These are phyloP conservation scores for Globisporangium emineosum DNA, from an alignment of 352 stramenopile genomes.

Conservation along the genomic window DNA sequence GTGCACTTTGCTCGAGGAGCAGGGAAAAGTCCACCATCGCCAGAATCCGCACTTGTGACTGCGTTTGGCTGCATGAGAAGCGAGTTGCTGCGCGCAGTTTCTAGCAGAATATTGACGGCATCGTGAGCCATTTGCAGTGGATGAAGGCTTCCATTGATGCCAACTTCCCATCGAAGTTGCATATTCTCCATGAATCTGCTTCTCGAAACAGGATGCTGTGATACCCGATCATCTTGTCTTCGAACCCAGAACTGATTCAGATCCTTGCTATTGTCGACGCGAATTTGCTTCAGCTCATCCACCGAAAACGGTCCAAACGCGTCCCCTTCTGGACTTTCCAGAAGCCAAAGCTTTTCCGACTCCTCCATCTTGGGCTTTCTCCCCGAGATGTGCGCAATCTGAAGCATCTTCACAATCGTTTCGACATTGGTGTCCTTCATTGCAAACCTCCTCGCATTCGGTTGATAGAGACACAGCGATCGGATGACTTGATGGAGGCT, in stretches of 20 bases:
- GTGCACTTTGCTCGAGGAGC: slow-evolving; percentile 43
- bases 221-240: slow-evolving; percentile 33
- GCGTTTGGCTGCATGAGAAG: slow-evolving; percentile 25
- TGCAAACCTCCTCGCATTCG: slow-evolving; percentile 56
- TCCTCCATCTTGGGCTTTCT: slow-evolving; percentile 21
- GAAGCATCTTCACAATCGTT: slow-evolving; percentile 55
- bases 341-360: slow-evolving; percentile 45
- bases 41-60: slow-evolving; percentile 9
- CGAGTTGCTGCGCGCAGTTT: slow-evolving; percentile 60
- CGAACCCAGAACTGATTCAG: slow-evolving; percentile 30
- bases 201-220: slow-evolving; percentile 25
- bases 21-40: slow-evolving; percentile 47
- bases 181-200: slow-evolving; percentile 54
- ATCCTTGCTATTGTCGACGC: slow-evolving; percentile 24
- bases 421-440: slow-evolving; percentile 38
- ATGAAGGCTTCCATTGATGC: slow-evolving; percentile 43
- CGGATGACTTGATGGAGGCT: slow-evolving; percentile 53
- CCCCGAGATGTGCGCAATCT: slow-evolving; percentile 55
- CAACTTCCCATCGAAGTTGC: slow-evolving; percentile 80
- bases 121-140: slow-evolving; percentile 66
- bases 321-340: slow-evolving; percentile 32
- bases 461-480: slow-evolving; percentile 40
- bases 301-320: slow-evolving; percentile 36
- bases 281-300: slow-evolving; percentile 47
- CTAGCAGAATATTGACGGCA: slow-evolving; percentile 58